Base-by-base conservation (phyloP, 148 eudicot genomes). In the Talinum fruticosum region DNA sequence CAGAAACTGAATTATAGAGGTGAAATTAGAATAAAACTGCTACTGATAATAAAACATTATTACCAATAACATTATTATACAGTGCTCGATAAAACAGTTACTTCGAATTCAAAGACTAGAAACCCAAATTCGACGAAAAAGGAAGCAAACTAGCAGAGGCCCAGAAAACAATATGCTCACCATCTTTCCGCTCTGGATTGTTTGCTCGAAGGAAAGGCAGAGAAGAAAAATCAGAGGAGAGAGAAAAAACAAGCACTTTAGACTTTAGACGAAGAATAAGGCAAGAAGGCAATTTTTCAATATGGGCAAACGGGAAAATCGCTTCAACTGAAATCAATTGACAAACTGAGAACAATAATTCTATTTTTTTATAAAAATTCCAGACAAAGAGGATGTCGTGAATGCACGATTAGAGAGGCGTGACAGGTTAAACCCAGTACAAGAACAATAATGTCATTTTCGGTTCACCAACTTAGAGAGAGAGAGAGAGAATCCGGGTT, bases 1-100 rank as follows among this genome's bases (percentile, higher is more conserved):
- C 21, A 19, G 1, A 15, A 51, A 51, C 45, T 41, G 45, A 41
- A 51, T 51, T 51, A 51, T 14, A 23, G 14, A 41, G 57, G n/a
- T 10, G 19, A 51, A 51, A 51, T 5, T 15, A 19, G 16, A 16
- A 10, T 51, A 51, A 51, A n/a, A n/a, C n/a, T n/a, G n/a, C n/a
- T n/a, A 51, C 19, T 0, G 41, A 75, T 24, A 61, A 24, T 44
- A 18, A n/a, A 14, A 0, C 10, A 8, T 73, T 6, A 64, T 8
- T 29, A 15, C 21, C 32, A 51, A n/a, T 7, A 3, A 34, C 37
- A 8, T 59, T 8, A n/a, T 23, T 66, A 35, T 62, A 62, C 72
- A 26, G 54, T 73, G 21, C 16, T 44, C 82, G 75, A 79, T 80
- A 69, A 53, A 80, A 74, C 78, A 74, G 82, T 66, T 65, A 13